Percentiles rank a stretch among this genome's conserved stretches.
Conservation (phyloP, 2,329 filamentous ascomycete genomes). For the Clarireedia sp. region DNA sequence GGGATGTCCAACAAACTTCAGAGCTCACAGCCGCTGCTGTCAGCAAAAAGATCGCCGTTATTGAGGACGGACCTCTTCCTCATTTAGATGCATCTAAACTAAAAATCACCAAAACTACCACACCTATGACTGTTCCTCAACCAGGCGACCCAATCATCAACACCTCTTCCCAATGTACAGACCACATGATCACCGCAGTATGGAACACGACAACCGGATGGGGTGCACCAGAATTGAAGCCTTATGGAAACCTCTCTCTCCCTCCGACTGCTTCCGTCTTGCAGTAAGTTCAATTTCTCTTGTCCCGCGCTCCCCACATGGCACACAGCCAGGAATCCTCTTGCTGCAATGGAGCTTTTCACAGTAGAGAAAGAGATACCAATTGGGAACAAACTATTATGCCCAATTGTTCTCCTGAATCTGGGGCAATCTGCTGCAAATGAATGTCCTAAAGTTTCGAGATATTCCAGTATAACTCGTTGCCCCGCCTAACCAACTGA, state of each 20-base stretch:
- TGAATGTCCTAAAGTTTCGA: not conserved
- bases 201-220: constrained; percentile 64
- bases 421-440: not conserved
- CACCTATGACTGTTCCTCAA: constrained; percentile 45
- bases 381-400: too few species aligned
- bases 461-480: too few species aligned
- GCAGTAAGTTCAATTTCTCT: constrained; percentile 36
- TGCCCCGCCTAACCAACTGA: too few species aligned
- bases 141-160: constrained; percentile 33
- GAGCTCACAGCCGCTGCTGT: constrained; percentile 46
- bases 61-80: constrained; percentile 41
- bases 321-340: too few species aligned
- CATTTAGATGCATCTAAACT: constrained; percentile 54
- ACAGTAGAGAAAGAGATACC: too few species aligned
- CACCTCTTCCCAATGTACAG: constrained; percentile 42
- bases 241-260: constrained; percentile 70
- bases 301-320: not conserved
- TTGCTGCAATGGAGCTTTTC: too few species aligned
- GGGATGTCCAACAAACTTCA: constrained; percentile 37
- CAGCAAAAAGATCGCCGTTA: constrained; percentile 37
- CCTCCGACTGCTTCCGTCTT: constrained; percentile 75
- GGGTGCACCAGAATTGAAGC: constrained; percentile 64
- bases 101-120: constrained; percentile 43
- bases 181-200: constrained; percentile 76
- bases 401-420: not conserved